These are phyloP conservation scores for Nothophytophthora sp. DNA, from an alignment of 352 stramenopile genomes.

Conservation along the genomic window DNA sequence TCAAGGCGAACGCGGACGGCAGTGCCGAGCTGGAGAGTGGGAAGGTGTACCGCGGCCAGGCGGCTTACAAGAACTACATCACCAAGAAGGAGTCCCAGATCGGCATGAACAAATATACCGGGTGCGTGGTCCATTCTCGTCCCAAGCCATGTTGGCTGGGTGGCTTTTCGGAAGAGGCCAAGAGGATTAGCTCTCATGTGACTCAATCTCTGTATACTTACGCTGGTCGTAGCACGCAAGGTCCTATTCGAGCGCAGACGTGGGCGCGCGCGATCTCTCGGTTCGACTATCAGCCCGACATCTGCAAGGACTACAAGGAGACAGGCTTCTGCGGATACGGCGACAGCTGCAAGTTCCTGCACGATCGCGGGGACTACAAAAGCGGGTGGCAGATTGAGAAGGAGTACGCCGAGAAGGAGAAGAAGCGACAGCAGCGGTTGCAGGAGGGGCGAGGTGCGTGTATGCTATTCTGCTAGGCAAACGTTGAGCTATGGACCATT, in stretches of 20 bases:
- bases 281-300: slow-evolving; percentile 98
- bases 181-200: background rate
- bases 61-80: slow-evolving; percentile 88
- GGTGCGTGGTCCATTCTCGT: slow-evolving; percentile 51
- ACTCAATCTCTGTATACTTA: background rate
- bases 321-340: slow-evolving; percentile 99
- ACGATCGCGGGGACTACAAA: slow-evolving; percentile 98
- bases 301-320: slow-evolving; percentile 99
- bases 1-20: slow-evolving; percentile 71
- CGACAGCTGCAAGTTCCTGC: slow-evolving; percentile 97
- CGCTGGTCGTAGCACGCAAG: slow-evolving; percentile 91
- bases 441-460: slow-evolving; percentile 43
- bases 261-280: slow-evolving; percentile 94
- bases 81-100: slow-evolving; percentile 88
- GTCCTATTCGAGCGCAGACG: slow-evolving; percentile 93
- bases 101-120: slow-evolving; percentile 90
- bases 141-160: too few species aligned
- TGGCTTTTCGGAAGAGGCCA: background rate
- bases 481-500: too few species aligned
- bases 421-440: slow-evolving; percentile 84
- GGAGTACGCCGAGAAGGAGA: slow-evolving; percentile 94
- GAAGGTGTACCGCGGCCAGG: slow-evolving; percentile 83
- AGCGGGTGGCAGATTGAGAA: slow-evolving; percentile 98
- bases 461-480: background rate
- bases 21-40: slow-evolving; percentile 67